These are phyloP conservation scores for Tylopilus vinaceipallidus DNA, from an alignment of 768 basidiomycete genomes.

Conservation along the genomic window DNA sequence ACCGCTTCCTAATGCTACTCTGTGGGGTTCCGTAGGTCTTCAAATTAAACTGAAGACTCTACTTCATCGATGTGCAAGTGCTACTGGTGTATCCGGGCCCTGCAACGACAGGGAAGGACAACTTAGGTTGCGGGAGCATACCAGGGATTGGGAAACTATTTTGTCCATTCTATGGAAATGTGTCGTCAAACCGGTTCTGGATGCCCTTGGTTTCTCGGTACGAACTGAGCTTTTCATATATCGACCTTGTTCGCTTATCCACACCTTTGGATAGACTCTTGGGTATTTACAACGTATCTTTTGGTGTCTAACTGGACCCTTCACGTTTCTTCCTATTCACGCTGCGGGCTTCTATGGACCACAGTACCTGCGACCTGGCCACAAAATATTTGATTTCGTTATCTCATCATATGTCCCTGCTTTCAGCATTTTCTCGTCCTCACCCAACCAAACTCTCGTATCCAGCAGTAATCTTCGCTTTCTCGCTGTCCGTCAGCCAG, in stretches of 20 bases:
- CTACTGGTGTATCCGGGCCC: no score
- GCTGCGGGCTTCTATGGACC: not conserved
- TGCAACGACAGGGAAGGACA: no score
- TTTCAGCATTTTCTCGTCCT: not conserved
- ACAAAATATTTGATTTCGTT: conserved; percentile 1
- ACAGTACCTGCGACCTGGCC: not conserved
- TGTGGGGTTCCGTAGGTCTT: no score
- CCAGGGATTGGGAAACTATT: not conserved
- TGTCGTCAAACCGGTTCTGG: conserved; percentile 5
- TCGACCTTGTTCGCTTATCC: no score
- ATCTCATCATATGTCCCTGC: not conserved
- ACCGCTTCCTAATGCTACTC: no score
- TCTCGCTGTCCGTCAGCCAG: conserved; percentile 13
- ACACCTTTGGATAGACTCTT: no score
- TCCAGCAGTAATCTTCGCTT: not conserved
- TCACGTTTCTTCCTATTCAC: not conserved
- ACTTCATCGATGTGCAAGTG: no score
- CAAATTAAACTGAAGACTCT: no score
- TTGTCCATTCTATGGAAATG: conserved; percentile 6
- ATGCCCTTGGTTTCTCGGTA: conserved; percentile 1
- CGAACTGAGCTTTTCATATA: not conserved
- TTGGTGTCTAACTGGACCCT: no score
- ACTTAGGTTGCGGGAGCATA: no score
- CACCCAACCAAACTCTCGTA: no score
- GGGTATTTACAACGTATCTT: no score